A percentile compares a stretch with the other conserved stretches of the same genome.
phyloP scores from a whole-genome alignment of 139 green algal genomes.

The Picochlorum sp. region DNA sequence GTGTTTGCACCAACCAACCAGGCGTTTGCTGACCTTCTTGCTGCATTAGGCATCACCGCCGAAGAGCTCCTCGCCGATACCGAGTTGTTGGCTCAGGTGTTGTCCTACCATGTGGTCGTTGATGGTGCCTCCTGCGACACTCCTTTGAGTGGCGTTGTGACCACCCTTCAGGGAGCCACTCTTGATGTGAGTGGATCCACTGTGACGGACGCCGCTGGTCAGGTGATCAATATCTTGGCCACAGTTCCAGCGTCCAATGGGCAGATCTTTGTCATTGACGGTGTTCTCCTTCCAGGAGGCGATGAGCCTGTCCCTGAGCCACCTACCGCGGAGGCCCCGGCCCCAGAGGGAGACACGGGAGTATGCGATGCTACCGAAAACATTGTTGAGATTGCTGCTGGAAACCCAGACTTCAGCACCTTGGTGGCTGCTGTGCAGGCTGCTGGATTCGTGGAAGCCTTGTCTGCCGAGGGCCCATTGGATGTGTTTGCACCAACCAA shows the following conservation, averaged over 20 bases:
- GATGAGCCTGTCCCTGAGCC: background rate
- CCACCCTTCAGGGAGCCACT: background rate
- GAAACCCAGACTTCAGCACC: constrained; percentile 13
- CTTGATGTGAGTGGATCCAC: background rate
- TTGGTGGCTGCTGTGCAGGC: constrained; percentile 10
- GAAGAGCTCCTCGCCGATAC: constrained; percentile 21
- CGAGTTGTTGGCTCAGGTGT: constrained; percentile 1
- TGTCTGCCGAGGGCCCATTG: constrained; percentile 17
- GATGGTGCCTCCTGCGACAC: constrained; percentile 10
- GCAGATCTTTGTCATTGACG: constrained; percentile 23
- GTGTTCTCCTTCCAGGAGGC: constrained; percentile 6
- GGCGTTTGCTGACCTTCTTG: constrained; percentile 26
- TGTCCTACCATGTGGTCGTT: constrained; percentile 40
- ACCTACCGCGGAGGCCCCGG: too few relatives aligned
- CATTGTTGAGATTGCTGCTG: constrained; percentile 10
- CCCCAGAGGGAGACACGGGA: background rate
- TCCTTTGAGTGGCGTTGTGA: constrained; percentile 11
- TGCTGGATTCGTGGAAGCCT: constrained; percentile 10
- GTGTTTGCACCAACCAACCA: constrained; percentile 48
- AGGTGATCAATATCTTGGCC: constrained; percentile 11
- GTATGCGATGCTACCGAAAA: background rate
- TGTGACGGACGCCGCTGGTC: background rate
- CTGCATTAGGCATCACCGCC: constrained; percentile 23
- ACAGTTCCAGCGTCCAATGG: constrained; percentile 18
- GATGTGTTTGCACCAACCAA: constrained; percentile 48